phyloP scores from a whole-genome alignment of 176 grass and related monocot species.

The Aegilops tauschii region DNA sequence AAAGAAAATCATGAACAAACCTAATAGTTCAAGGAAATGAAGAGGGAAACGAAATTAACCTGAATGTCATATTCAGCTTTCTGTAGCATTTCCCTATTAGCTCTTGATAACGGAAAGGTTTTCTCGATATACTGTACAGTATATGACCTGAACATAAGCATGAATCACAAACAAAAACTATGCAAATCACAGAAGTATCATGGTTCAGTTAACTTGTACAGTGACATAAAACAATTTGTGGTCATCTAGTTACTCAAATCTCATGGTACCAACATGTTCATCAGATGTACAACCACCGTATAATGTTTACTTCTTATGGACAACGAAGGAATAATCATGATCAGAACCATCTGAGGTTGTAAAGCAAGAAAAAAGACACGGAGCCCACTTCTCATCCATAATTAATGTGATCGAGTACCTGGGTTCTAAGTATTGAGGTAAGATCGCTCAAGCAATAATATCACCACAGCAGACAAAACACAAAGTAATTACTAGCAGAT shows the following conservation, averaged over 20 bases:
- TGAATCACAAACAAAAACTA: constrained; percentile 33
- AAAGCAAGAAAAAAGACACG: not conserved
- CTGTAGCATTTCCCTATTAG: constrained; percentile 61
- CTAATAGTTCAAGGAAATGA: not conserved
- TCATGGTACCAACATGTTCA: not conserved
- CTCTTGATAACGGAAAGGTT: constrained; percentile 66
- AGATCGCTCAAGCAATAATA: not conserved
- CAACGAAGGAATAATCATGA: constrained; percentile 17
- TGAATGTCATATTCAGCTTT: constrained; percentile 69
- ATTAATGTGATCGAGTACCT: not conserved
- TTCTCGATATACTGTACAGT: constrained; percentile 55
- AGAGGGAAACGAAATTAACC: constrained; percentile 48
- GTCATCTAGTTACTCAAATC: constrained; percentile 9
- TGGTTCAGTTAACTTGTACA: constrained; percentile 9
- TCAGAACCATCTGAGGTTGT: not conserved
- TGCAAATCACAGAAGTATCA: constrained; percentile 30
- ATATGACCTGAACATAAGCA: constrained; percentile 57
- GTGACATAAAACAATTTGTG: not conserved
- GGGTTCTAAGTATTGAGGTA: not conserved
- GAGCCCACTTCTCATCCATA: not conserved
- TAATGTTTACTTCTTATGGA: constrained; percentile 21
- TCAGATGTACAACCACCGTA: constrained; percentile 8
- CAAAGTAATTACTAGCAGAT: not conserved
- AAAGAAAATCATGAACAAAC: constrained; percentile 7
- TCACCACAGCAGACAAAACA: not conserved